phyloP scores from a whole-genome alignment of 257 asterid species.

The Solanum verrucosum region DNA sequence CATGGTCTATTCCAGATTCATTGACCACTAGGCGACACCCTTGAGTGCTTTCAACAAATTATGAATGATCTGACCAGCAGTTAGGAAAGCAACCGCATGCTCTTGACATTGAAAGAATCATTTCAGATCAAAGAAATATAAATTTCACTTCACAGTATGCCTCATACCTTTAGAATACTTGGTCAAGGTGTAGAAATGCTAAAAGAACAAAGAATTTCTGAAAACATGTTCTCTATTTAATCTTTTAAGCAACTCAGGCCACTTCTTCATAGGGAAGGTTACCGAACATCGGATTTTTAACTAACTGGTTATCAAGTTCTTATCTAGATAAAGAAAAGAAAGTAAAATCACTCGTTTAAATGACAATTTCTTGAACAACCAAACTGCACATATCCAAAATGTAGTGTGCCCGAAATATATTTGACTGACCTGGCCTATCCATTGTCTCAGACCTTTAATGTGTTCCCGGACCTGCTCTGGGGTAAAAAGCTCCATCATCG shows the following conservation, averaged over 20 bases:
- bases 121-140: neutral
- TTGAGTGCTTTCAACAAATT: neutral
- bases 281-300: neutral
- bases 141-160: neutral
- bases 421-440: slow-evolving; percentile 94
- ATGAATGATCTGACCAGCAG: neutral
- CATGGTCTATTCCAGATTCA: neutral
- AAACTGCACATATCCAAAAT: neutral
- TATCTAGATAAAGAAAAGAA: neutral
- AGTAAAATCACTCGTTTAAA: neutral
- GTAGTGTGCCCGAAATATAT: neutral
- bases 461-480: slow-evolving; percentile 85
- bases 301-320: neutral
- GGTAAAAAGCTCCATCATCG: slow-evolving; percentile 86
- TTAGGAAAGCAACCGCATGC: neutral
- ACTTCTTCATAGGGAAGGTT: neutral
- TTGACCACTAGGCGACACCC: neutral
- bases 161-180: neutral
- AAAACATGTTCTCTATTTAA: neutral
- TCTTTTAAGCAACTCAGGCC: neutral
- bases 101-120: neutral
- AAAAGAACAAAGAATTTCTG: neutral
- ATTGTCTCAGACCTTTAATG: slow-evolving; percentile 77
- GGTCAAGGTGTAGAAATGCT: neutral
- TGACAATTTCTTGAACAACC: neutral